Percentiles rank a stretch among this genome's conserved stretches.
These are phyloP conservation scores for Sinapis alba DNA, from an alignment of 441 rosid genomes.

Conservation along the genomic window DNA sequence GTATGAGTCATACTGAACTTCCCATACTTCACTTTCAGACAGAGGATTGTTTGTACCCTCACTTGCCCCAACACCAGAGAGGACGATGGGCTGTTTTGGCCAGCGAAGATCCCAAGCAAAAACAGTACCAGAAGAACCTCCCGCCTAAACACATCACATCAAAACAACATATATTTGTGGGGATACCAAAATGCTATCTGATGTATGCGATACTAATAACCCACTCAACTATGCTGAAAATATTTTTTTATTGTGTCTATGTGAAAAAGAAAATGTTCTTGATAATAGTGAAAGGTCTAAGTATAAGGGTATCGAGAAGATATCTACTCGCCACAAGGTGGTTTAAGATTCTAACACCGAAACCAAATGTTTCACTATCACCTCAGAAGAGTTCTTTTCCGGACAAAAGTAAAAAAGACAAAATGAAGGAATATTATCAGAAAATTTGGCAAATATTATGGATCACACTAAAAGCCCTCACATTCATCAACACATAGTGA, in stretches of 20 bases:
- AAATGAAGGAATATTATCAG: not conserved
- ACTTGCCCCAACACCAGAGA: slow-evolving; percentile 62
- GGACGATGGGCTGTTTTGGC: slow-evolving; percentile 73
- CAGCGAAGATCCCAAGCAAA: slow-evolving; percentile 94
- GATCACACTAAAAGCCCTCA: not conserved
- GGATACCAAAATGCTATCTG: not conserved
- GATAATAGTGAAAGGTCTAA: not conserved
- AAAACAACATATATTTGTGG: slow-evolving; percentile 1
- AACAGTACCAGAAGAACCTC: slow-evolving; percentile 82
- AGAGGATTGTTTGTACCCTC: slow-evolving; percentile 43
- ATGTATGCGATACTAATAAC: not conserved
- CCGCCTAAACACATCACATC: slow-evolving; percentile 59
- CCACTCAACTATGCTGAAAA: not conserved
- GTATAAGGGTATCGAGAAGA: not conserved
- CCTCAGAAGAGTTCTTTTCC: not conserved
- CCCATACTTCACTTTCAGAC: slow-evolving; percentile 91
- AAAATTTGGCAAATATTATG: not conserved
- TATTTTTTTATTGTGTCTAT: not conserved
- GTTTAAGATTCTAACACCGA: not conserved
- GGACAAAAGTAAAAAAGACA: not conserved
- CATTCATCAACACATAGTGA: not conserved
- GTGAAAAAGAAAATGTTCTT: not conserved
- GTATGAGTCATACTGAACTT: slow-evolving; percentile 73
- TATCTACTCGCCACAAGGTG: not conserved
- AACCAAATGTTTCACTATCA: slow-evolving; percentile 2